Evolutionary conservation across 805 yeast genomes (phyloP), one percentile per base, ranked within the genome.

Genomic region (Yamadazyma sp.): DNA sequence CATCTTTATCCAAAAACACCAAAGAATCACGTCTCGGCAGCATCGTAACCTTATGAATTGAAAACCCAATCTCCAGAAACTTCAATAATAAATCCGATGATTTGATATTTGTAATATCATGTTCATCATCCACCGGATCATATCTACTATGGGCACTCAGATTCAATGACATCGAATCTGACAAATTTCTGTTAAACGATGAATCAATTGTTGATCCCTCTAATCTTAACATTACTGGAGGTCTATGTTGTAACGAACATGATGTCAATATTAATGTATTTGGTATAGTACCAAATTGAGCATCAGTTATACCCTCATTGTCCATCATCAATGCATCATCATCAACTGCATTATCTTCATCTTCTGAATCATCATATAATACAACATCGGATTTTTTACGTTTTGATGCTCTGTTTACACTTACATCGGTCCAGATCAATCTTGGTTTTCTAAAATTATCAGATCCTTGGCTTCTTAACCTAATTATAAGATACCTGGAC

Each of bases 11-110:
- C 14, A 88, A 58, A 47, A 85, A 82, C 2, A 91, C 95, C 19
- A 87, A 69, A 0, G 93, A 82, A 52, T 88, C 95, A 20, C 93
- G 89, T 15, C 95, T 65, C 1, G 96, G 96, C 3, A 94, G 84
- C 1, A 85, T 71, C 15, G 81, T 79, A 38, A 82, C 76, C 29
- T 70, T 69, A 54, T 89, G 95, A 38, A 88, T 83, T 5, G 77
- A 68, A 2, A 84, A 75, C 0, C 98, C 97, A 11, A 89, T 73
- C 49, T 89, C 95, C 36, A 82, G 85, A 11, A 88, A 63, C 45
- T 80, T 73, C 52, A 80, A 58, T 9, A 64, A 33, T 7, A 55
- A 42, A 32, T 61, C 68, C 2, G 62, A 49, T 15, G 61, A 53
- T 25, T 50, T 56, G 14, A 60, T 53, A 31, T 77, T 72, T 21